Conservation (phyloP, 345 rosid genomes). For the Pugionium dolabratum region DNA sequence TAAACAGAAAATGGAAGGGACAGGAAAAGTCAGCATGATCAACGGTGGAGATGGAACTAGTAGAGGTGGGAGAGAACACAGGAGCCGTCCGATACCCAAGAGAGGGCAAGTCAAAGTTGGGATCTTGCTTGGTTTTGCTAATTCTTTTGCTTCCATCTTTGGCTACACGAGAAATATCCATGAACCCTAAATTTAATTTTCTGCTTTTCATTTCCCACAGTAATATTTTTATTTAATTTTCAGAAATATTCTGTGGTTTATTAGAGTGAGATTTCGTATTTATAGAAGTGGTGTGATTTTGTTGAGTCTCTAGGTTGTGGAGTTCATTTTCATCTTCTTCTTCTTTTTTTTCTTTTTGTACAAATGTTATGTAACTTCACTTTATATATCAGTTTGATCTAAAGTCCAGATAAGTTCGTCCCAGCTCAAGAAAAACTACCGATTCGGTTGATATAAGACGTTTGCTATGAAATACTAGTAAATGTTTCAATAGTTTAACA, state of each 20-base stretch:
- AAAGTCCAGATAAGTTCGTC: background rate
- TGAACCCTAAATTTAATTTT: conserved; percentile 18
- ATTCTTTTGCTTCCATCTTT: conserved; percentile 61
- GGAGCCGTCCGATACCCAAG: conserved; percentile 67
- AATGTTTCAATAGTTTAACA: background rate
- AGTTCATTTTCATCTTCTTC: conserved; percentile 13
- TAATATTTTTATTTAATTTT: background rate
- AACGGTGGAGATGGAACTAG: conserved; percentile 38
- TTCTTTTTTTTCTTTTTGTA: conserved; percentile 9
- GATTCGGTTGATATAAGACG: background rate
- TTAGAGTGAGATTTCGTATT: conserved; percentile 6
- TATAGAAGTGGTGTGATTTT: conserved; percentile 16
- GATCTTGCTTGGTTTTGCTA: conserved; percentile 56
- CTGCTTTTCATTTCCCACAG: conserved; percentile 41
- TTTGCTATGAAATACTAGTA: background rate
- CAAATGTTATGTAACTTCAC: conserved; percentile 20
- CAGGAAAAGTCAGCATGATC: conserved; percentile 33
- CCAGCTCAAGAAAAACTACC: background rate
- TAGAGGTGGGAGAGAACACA: conserved; percentile 27
- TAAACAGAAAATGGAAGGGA: conserved; percentile 44
- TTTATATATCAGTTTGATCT: background rate
- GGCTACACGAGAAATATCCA: conserved; percentile 29
- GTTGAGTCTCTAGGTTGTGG: conserved; percentile 25
- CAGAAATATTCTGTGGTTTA: conserved; percentile 11
- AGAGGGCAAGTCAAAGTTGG: conserved; percentile 79